Evolutionary conservation across 2,329 filamentous ascomycete species (phyloP).

Genomic region (Fonsecaea pedrosoi): DNA sequence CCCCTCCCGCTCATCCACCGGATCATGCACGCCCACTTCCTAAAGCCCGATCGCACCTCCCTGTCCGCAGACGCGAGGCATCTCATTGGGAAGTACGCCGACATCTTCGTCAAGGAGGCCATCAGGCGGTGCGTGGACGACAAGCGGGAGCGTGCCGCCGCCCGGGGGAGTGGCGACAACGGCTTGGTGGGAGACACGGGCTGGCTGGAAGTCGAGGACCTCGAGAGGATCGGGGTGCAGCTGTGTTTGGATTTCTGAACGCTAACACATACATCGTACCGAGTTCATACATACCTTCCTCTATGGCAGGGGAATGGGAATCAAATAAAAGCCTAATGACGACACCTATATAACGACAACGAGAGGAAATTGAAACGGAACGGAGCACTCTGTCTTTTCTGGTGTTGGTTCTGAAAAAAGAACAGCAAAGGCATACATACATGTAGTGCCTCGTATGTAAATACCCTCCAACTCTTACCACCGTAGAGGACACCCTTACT

Average conservation of each 20-base stretch:
- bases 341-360: no score
- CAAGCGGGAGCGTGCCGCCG: conserved; percentile 57
- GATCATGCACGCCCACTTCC: conserved; percentile 80
- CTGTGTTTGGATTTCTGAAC: conserved; percentile 80
- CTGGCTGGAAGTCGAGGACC: conserved; percentile 74
- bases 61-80: conserved; percentile 79
- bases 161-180: conserved; percentile 11
- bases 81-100: conserved; percentile 82
- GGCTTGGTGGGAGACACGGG: conserved; percentile 41
- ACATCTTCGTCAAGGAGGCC: conserved; percentile 88
- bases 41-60: conserved; percentile 69
- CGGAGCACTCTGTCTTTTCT: no score
- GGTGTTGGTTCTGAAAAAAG: no score
- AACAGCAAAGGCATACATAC: no score
- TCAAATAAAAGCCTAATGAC: no score
- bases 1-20: conserved; percentile 76
- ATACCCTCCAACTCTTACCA: no score
- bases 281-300: no score
- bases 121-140: conserved; percentile 79
- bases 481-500: no score
- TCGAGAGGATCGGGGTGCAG: conserved; percentile 87
- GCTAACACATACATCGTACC: no score
- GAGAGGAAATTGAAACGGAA: no score
- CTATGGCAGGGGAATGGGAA: no score
- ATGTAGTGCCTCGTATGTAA: no score